These are phyloP conservation scores for Globisporangium solare DNA, from an alignment of 352 stramenopile genomes.

Conservation along the genomic window DNA sequence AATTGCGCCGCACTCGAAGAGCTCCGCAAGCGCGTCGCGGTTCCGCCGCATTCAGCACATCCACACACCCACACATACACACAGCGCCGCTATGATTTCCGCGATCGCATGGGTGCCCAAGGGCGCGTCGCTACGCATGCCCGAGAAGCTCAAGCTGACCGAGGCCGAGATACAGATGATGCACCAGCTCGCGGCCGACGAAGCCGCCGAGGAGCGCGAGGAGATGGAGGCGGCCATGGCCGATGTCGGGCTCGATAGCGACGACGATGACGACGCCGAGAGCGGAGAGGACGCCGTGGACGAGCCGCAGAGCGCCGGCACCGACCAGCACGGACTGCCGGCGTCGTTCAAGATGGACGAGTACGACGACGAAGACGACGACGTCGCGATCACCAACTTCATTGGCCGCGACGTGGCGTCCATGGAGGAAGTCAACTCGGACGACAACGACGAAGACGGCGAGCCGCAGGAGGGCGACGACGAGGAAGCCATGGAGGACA, in stretches of 20 bases:
- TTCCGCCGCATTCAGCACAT: background rate
- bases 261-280: constrained; percentile 3
- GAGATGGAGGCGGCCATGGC: constrained; percentile 47
- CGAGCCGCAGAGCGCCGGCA: constrained; percentile 16
- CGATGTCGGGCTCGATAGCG: constrained; percentile 34
- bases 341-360: constrained; percentile 84
- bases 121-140: constrained; percentile 53
- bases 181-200: constrained; percentile 66
- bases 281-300: background rate
- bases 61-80: background rate
- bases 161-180: constrained; percentile 80
- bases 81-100: constrained; percentile 51
- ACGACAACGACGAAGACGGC: constrained; percentile 30
- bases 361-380: constrained; percentile 85
- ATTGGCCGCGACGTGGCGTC: constrained; percentile 34
- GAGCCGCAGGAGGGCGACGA: constrained; percentile 29
- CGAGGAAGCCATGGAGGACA: constrained; percentile 40
- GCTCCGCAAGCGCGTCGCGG: background rate
- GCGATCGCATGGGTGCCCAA: constrained; percentile 55
- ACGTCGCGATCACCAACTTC: constrained; percentile 79
- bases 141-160: constrained; percentile 85
- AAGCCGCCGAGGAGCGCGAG: constrained; percentile 59
- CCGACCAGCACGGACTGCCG: constrained; percentile 48
- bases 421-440: constrained; percentile 24
- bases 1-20: constrained; percentile 16